phyloP scores from a whole-genome alignment of 441 rosid genomes.

The Populus trichocarpa region DNA sequence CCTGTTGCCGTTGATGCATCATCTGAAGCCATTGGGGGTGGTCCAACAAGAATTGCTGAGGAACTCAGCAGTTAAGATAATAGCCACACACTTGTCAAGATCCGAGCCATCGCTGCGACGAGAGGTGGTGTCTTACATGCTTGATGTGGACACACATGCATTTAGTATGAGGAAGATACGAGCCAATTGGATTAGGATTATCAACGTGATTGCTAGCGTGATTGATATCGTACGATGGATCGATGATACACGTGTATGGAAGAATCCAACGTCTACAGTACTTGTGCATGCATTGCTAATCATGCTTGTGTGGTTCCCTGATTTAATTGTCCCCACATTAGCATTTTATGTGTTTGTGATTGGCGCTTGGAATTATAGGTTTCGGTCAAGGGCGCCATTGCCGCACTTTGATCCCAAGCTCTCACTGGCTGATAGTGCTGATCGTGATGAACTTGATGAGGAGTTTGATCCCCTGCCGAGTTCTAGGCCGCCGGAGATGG shows the following conservation, averaged over 20 bases:
- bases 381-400: slow-evolving; percentile 59
- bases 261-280: slow-evolving; percentile 67
- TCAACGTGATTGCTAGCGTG: slow-evolving; percentile 74
- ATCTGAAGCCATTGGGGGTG: slow-evolving; percentile 73
- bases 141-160: slow-evolving; percentile 76
- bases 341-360: slow-evolving; percentile 69
- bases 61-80: slow-evolving; percentile 64
- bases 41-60: slow-evolving; percentile 83
- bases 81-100: slow-evolving; percentile 60
- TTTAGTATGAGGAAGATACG: slow-evolving; percentile 93
- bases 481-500: slow-evolving; percentile 45
- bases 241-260: slow-evolving; percentile 72
- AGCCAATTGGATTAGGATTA: slow-evolving; percentile 83
- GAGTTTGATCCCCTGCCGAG: slow-evolving; percentile 83
- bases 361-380: slow-evolving; percentile 82
- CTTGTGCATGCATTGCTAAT: slow-evolving; percentile 66
- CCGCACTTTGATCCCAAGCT: slow-evolving; percentile 69
- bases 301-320: slow-evolving; percentile 87
- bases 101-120: slow-evolving; percentile 82
- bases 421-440: slow-evolving; percentile 70
- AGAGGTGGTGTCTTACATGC: slow-evolving; percentile 74
- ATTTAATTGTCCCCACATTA: slow-evolving; percentile 70
- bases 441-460: slow-evolving; percentile 82
- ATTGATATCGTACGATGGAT: slow-evolving; percentile 82
- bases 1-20: slow-evolving; percentile 81